A percentile compares a stretch with the other conserved stretches of the same genome.
phyloP scores from a whole-genome alignment of 495 filamentous ascomycete genomes.

The Penicillium lividum region DNA sequence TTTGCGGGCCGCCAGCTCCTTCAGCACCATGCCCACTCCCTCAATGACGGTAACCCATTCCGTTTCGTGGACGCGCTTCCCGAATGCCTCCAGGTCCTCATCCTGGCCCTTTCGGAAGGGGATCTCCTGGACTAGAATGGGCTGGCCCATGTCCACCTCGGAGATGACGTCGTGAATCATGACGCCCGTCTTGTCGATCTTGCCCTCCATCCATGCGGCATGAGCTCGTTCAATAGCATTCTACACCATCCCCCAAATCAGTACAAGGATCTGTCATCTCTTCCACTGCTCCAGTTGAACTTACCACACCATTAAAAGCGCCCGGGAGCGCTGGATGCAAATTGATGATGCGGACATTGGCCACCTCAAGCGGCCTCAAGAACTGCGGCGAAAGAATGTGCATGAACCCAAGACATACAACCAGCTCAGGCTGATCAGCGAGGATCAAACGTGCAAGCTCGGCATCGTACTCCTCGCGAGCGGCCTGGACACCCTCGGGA shows the following conservation, averaged over 20 bases:
- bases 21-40: slow-evolving; percentile 60
- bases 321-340: slow-evolving; percentile 80
- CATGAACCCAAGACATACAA: slow-evolving; percentile 60
- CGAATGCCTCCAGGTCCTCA: slow-evolving; percentile 65
- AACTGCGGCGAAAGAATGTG: slow-evolving; percentile 63
- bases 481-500: slow-evolving; percentile 47
- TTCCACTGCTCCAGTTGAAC: slow-evolving; percentile 16
- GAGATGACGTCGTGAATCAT: slow-evolving; percentile 91
- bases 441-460: slow-evolving; percentile 75
- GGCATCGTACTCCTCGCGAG: slow-evolving; percentile 73
- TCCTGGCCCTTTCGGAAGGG: slow-evolving; percentile 60
- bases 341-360: slow-evolving; percentile 74
- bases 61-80: slow-evolving; percentile 67
- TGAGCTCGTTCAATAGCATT: slow-evolving; percentile 78
- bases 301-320: slow-evolving; percentile 71
- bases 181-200: slow-evolving; percentile 78
- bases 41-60: slow-evolving; percentile 73
- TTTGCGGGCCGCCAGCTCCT: slow-evolving; percentile 41
- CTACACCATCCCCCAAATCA: slow-evolving; percentile 16
- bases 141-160: slow-evolving; percentile 79
- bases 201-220: slow-evolving; percentile 69
- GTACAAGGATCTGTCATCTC: background rate
- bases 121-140: slow-evolving; percentile 72
- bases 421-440: slow-evolving; percentile 65
- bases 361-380: slow-evolving; percentile 63